Percentiles rank a stretch among this genome's conserved stretches.
Evolutionary conservation across 1,139 yeast genomes (phyloP).

Genomic region (Geotrichum aggregatum): DNA sequence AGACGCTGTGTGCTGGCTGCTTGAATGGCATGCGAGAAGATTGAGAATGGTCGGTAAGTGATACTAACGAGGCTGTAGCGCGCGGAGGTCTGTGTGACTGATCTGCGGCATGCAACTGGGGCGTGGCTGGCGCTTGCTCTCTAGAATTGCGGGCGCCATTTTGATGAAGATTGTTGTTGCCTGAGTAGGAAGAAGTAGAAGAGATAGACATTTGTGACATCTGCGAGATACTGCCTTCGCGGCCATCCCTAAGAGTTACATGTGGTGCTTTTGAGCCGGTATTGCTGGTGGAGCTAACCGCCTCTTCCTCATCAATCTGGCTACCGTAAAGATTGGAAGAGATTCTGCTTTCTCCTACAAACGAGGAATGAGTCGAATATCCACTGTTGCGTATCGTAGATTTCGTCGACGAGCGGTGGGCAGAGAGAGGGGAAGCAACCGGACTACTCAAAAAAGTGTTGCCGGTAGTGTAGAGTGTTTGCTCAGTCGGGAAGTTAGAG

Average conservation of each 20-base stretch:
- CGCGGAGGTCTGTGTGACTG: conserved; percentile 25
- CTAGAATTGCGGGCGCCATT: conserved; percentile 3
- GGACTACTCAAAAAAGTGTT: background rate
- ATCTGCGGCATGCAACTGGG: conserved; percentile 24
- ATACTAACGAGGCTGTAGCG: conserved; percentile 8
- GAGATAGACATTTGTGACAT: conserved; percentile 30
- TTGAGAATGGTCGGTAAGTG: conserved; percentile 13
- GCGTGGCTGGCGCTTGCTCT: conserved; percentile 22
- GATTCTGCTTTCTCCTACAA: conserved; percentile 6
- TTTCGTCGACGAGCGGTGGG: conserved; percentile 10
- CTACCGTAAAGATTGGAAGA: conserved; percentile 7
- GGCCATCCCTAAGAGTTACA: conserved; percentile 14
- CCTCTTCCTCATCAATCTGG: conserved; percentile 9
- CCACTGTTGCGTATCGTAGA: conserved; percentile 16
- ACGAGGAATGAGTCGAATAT: conserved; percentile 8
- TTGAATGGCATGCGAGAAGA: conserved; percentile 12
- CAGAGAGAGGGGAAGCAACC: conserved; percentile 11
- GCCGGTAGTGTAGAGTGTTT: conserved; percentile 5
- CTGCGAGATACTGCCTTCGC: conserved; percentile 31
- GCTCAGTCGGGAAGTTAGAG: conserved; percentile 15
- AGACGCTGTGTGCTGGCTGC: conserved; percentile 11
- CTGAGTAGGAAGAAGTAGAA: conserved; percentile 11
- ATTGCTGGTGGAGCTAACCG: conserved; percentile 1
- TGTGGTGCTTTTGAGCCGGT: conserved; percentile 12
- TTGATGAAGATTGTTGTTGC: conserved; percentile 33